Percentiles rank a stretch among this genome's conserved stretches.
These are phyloP conservation scores for Vitis amurensis DNA, from an alignment of 164 flowering plant species.

Conservation along the genomic window DNA sequence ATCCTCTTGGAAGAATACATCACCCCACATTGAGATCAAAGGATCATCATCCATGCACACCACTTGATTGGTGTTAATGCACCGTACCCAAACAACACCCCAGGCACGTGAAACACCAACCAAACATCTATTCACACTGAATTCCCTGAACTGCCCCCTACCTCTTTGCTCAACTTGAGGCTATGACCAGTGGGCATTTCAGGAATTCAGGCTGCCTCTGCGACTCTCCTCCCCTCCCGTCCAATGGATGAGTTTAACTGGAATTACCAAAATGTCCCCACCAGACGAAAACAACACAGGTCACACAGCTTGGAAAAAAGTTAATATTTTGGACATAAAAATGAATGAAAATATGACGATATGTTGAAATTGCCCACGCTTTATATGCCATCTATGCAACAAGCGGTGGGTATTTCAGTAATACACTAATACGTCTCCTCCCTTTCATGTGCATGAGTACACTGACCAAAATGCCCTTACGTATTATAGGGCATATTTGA, in stretches of 20 bases:
- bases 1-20: too few relatives aligned
- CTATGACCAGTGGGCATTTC: neutral
- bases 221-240: neutral
- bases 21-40: too few relatives aligned
- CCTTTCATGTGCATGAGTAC: too few relatives aligned
- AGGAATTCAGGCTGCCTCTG: neutral
- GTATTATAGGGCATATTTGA: neutral
- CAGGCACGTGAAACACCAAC: conserved; percentile 19
- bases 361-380: too few relatives aligned
- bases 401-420: too few relatives aligned
- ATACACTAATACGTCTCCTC: too few relatives aligned
- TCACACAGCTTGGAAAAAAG: too few relatives aligned
- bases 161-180: neutral
- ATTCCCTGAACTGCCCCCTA: neutral
- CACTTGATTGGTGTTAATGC: neutral
- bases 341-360: too few relatives aligned
- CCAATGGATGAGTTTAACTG: neutral
- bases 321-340: too few relatives aligned
- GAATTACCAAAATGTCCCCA: conserved; percentile 7
- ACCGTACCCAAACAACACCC: neutral
- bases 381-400: too few relatives aligned
- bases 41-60: neutral
- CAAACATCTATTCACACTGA: neutral
- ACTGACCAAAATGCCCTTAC: too few relatives aligned
- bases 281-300: too few relatives aligned